These are phyloP conservation scores for Lachancea nothofagi DNA, from an alignment of 805 yeast genomes.

Conservation along the genomic window DNA sequence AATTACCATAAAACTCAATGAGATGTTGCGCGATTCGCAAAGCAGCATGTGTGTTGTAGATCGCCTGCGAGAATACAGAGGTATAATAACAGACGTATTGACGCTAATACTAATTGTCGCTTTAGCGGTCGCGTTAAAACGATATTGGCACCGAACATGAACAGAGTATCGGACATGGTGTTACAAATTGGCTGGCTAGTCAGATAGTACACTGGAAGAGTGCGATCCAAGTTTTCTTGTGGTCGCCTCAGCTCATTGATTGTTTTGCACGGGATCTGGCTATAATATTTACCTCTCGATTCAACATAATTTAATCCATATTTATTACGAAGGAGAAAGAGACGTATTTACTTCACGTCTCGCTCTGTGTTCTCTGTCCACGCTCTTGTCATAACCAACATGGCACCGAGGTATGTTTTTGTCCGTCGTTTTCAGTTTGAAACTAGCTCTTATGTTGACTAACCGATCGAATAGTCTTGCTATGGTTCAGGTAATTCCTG, in stretches of 20 bases:
- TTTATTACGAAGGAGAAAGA: too few species aligned
- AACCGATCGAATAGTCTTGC: conserved; percentile 18
- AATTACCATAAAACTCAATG: conserved; percentile 18
- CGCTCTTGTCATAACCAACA: not conserved
- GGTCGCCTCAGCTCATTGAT: too few species aligned
- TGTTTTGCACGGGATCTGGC: too few species aligned
- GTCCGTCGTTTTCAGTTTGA: not conserved
- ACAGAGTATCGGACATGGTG: too few species aligned
- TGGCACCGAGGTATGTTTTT: conserved; percentile 4
- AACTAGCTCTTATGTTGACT: not conserved
- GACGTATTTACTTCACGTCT: too few species aligned
- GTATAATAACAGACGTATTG: conserved; percentile 7
- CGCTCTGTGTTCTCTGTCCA: too few species aligned
- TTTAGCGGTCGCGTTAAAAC: not conserved
- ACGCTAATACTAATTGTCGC: conserved; percentile 3
- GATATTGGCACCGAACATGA: too few species aligned
- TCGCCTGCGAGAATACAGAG: conserved; percentile 13
- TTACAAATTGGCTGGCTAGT: too few species aligned
- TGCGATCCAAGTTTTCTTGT: too few species aligned
- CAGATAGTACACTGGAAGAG: too few species aligned
- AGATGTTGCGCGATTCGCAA: conserved; percentile 16
- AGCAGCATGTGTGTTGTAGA: conserved; percentile 16
- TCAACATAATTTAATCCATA: too few species aligned
- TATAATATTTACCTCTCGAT: too few species aligned
- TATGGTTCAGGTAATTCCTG: conserved; percentile 19